Percentiles rank a stretch among this genome's conserved stretches.
phyloP scores from a whole-genome alignment of 176 grass and related monocot genomes.

The Urochloa ruziziensis region DNA sequence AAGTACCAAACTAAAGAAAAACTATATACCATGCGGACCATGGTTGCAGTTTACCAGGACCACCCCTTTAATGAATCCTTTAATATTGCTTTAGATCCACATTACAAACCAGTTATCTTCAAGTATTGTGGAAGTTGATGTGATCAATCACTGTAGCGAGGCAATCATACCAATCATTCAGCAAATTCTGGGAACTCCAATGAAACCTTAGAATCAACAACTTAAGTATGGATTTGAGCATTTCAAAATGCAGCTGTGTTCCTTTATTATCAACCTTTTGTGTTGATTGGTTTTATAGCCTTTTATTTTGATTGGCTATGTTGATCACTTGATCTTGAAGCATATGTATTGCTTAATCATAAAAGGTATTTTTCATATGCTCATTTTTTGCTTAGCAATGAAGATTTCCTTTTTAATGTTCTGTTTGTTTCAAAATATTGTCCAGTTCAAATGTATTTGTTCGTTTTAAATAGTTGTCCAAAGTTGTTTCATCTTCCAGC shows the following conservation, averaged over 20 bases:
- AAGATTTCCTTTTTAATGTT: background rate
- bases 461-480: background rate
- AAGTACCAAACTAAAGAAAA: slow-evolving; percentile 18
- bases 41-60: slow-evolving; percentile 38
- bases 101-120: slow-evolving; percentile 33
- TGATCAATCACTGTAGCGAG: slow-evolving; percentile 8
- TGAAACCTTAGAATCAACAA: slow-evolving; percentile 23
- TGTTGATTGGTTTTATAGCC: background rate
- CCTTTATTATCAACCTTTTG: background rate
- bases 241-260: background rate
- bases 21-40: background rate
- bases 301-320: background rate
- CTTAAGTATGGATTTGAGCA: background rate
- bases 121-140: slow-evolving; percentile 12
- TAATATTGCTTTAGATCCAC: slow-evolving; percentile 27
- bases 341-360: background rate
- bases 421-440: background rate
- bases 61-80: slow-evolving; percentile 43
- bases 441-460: background rate
- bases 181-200: slow-evolving; percentile 19
- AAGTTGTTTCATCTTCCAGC: background rate
- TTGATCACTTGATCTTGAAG: background rate
- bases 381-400: background rate
- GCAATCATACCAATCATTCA: slow-evolving; percentile 23
- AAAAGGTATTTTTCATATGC: background rate